Evolutionary conservation across 306 rosid genomes (phyloP).

Genomic region (Acacia confusa): DNA sequence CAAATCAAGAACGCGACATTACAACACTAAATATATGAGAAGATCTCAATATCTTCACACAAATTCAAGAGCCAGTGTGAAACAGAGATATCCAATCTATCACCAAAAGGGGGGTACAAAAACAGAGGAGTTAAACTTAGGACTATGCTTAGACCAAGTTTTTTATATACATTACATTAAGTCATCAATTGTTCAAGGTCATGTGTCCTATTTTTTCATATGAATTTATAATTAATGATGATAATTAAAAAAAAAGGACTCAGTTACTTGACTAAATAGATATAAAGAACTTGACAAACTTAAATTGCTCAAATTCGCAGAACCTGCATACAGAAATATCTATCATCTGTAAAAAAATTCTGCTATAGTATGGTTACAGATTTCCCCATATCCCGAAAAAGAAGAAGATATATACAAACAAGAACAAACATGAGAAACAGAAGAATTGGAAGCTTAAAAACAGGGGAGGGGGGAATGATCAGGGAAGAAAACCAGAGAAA

Average conservation of each 20-base stretch:
- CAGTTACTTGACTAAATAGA: no score
- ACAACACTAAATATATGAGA: not conserved
- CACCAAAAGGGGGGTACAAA: not conserved
- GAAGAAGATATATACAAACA: not conserved
- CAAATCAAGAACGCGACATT: not conserved
- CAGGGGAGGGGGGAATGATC: not conserved
- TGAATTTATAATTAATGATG: no score
- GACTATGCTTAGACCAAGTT: no score
- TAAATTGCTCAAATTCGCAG: not conserved
- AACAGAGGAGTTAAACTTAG: not conserved
- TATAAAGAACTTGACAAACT: not conserved
- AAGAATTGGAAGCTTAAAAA: not conserved
- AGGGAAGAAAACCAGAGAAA: not conserved
- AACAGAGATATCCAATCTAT: not conserved
- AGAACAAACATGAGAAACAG: not conserved
- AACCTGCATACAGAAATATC: not conserved
- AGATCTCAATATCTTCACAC: not conserved
- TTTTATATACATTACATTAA: no score
- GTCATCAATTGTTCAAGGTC: rapidly evolving
- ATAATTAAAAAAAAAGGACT: no score
- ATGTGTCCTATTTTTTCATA: no score
- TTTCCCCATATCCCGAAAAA: not conserved
- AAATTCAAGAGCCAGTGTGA: not conserved
- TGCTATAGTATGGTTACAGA: not conserved
- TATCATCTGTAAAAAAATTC: no score